Evolutionary conservation across 129 eudicot species (phyloP).

Genomic region (Chrysanthemum lavandulifolium): DNA sequence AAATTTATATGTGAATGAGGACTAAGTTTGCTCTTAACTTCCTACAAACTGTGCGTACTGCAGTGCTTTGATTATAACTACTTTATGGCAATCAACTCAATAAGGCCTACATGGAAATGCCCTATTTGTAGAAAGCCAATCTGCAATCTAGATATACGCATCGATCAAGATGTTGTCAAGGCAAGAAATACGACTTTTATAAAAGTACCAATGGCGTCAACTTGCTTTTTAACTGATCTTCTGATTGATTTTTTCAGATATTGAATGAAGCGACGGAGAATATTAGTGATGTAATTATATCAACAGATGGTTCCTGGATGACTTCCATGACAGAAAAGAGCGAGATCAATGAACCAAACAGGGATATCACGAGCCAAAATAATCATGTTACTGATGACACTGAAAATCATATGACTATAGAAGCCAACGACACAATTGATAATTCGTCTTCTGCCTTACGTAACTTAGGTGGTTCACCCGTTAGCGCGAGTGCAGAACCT

Average conservation of each 20-base stretch:
- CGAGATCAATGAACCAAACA: background rate
- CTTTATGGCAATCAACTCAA: constrained; percentile 39
- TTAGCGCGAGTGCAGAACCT: background rate
- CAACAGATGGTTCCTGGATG: constrained; percentile 45
- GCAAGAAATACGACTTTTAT: constrained; percentile 22
- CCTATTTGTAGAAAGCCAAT: constrained; percentile 40
- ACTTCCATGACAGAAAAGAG: constrained; percentile 8
- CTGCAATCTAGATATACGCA: constrained; percentile 39
- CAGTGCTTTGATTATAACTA: constrained; percentile 52
- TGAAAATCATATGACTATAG: background rate
- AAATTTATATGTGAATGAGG: background rate
- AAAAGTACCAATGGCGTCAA: background rate
- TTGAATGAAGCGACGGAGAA: constrained; percentile 35
- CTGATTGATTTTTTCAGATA: constrained; percentile 29
- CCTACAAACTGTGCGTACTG: constrained; percentile 12
- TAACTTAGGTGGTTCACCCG: background rate
- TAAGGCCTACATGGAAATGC: constrained; percentile 42
- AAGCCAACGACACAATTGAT: background rate
- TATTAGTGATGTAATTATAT: constrained; percentile 31
- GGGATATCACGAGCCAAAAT: constrained; percentile 5
- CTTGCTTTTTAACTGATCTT: constrained; percentile 3
- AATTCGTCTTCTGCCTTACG: constrained; percentile 8
- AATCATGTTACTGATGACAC: background rate
- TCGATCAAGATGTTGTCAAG: constrained; percentile 41
- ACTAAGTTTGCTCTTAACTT: background rate